Conservation (phyloP, 106 monocot genomes). For the Platanthera zijinensis region DNA sequence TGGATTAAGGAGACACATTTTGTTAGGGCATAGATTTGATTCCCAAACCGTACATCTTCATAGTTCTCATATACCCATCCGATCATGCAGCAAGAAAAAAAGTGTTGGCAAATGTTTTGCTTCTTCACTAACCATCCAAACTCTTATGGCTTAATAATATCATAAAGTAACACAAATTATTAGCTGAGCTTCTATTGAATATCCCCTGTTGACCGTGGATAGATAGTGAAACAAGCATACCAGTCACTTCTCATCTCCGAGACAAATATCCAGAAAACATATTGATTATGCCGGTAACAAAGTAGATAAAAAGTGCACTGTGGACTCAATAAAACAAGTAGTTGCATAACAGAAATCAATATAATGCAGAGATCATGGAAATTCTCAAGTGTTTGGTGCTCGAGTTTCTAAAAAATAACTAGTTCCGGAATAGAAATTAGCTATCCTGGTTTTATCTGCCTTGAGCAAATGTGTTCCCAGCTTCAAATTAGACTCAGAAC, state of each 20-base stretch:
- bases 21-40: no score
- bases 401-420: not conserved
- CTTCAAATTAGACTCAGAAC: slow-evolving; percentile 26
- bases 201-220: not conserved
- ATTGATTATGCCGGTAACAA: not conserved
- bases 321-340: not conserved
- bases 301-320: not conserved
- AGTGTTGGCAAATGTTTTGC: not conserved
- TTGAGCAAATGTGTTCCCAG: slow-evolving; percentile 27
- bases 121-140: not conserved
- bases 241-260: not conserved
- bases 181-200: slow-evolving; percentile 1
- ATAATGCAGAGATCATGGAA: not conserved
- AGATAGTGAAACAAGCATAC: not conserved
- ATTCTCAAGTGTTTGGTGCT: not conserved
- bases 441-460: slow-evolving; percentile 45
- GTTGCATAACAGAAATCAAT: not conserved
- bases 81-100: not conserved
- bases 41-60: not conserved
- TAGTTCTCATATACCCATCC: not conserved
- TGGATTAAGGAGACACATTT: no score
- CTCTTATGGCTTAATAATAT: not conserved
- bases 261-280: not conserved
- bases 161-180: not conserved
- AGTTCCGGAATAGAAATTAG: slow-evolving; percentile 1